Evolutionary conservation across 176 grass and related monocot genomes (phyloP), one percentile per base, ranked within the genome.

Genomic region (Rhynchospora tenuis): DNA sequence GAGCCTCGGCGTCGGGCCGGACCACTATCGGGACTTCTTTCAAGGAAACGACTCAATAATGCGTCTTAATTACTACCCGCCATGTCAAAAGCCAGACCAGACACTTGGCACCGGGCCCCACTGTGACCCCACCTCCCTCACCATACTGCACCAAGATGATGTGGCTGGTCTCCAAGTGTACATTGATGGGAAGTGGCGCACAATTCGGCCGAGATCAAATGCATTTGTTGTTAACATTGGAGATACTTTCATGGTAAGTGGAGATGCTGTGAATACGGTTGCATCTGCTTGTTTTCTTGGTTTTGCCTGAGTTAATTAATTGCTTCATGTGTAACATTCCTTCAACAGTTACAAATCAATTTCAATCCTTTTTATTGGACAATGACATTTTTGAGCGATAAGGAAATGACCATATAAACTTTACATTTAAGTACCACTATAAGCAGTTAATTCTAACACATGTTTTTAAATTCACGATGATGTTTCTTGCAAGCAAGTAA

Each of bases 51-150:
- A 97, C 19, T 94, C 92, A 83, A 94, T 90, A 47, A 99, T 99
- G 97, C 89, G 93, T 0, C 91, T 99, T 50, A 99, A 99, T 89
- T 99, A 96, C 88, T 99, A 99, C 86, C 97, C 97, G 42, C 86
- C 89, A 6, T 99, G 97, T 89, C 97, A 93, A 89, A 83, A 86
- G 0, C 97, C 97, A 2, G 77, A 75, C 10, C 80, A 93, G 23
- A 93, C 93, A 16, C 91, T 96, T 0, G 97, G 97, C 28, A 96
- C 93, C 0, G 93, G 93, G 0, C 93, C 93, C 64, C 97, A 99
- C 73, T 96, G 93, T 80, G 97, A 99, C 83, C 97, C 97, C 20
- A 96, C 93, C 6, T 91, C 91, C 1, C 93, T 99, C 3, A 99
- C 97, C 86, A 95, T 99, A 90, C 91, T 99, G 65, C 89, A 96